Evolutionary conservation across 106 monocot genomes (phyloP), one percentile per base, ranked within the genome.

Genomic region (Acorus calamus): DNA sequence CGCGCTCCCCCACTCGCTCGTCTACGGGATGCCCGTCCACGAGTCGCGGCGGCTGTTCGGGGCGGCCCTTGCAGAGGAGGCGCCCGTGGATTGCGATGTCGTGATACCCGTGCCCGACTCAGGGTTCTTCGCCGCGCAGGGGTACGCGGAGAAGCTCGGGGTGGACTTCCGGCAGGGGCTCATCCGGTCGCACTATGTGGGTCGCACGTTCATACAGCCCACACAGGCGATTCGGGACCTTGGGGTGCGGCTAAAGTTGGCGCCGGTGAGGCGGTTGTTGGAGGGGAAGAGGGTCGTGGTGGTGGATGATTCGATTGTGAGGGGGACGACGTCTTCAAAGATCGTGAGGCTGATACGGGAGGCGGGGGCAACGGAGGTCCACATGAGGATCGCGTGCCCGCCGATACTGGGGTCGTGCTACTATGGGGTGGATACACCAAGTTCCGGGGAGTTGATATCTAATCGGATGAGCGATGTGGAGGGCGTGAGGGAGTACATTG

Each of bases 31-130:
- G 43, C 50, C 73, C 1, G 94, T 96, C 43, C 68, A 90, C 59
- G 66, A 57, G 0, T 80, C 84, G 2, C 64, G 94, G 49, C 69
- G 68, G 48, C 51, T 66, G 4, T 96, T 90, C n/a, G 90, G 90
- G 14, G 79, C 68, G 0, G 74, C 81, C 0, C 80, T 96, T 0
- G 94, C 94, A 2, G 61, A 47, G 13, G 90, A 96, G 59, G 82
- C 90, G 4, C 90, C 90, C 0, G 87, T 69, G 1, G 63, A 58
- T 46, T 89, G 87, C 0, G 94, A 90, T 51, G 80, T 96, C 2
- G 94, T 96, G 43, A 90, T 90, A 49, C 94, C 87, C 0, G 90
- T 96, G 7, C 90, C 90, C 0, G 94, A 96, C 58, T 96, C 94
- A 0, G 94, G 94, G 4, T 96, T 96, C 73, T 96, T 71, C 50